Percentiles rank a stretch among this genome's conserved stretches.
Evolutionary conservation across 179 eudicot genomes (phyloP).

Genomic region (Nepenthes alata): DNA sequence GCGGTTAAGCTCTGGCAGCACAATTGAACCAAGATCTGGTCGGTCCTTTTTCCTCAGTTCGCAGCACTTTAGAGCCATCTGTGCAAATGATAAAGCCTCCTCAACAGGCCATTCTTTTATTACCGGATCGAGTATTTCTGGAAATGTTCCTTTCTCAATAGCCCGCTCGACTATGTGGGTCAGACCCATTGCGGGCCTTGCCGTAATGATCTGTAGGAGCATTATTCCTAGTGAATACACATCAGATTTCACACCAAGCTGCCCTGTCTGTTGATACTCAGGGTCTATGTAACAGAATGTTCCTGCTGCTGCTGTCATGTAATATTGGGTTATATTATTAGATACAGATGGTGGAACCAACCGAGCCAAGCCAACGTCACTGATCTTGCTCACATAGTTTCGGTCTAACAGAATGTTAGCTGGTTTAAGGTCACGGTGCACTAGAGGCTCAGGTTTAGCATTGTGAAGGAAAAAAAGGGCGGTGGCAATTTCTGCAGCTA

Average conservation of each 20-base stretch:
- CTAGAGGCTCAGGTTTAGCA: conserved; percentile 69
- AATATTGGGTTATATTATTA: conserved; percentile 46
- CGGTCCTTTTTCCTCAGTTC: conserved; percentile 69
- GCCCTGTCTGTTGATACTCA: conserved; percentile 78
- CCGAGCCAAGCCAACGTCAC: conserved; percentile 76
- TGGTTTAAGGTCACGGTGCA: conserved; percentile 85
- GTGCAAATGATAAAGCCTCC: conserved; percentile 40
- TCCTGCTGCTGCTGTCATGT: conserved; percentile 75
- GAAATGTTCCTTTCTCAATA: conserved; percentile 33
- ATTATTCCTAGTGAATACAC: conserved; percentile 61
- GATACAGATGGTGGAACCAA: conserved; percentile 57
- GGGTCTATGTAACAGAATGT: conserved; percentile 91
- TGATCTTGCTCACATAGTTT: conserved; percentile 56
- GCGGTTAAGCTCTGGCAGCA: conserved; percentile 54
- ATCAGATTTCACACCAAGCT: conserved; percentile 63
- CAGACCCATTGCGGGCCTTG: conserved; percentile 57
- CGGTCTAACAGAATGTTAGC: conserved; percentile 64
- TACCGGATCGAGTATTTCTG: conserved; percentile 43
- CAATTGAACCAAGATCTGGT: conserved; percentile 48
- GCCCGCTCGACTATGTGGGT: conserved; percentile 40
- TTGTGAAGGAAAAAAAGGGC: conserved; percentile 69
- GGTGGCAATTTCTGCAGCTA: conserved; percentile 62
- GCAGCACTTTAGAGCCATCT: conserved; percentile 48
- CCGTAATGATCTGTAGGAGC: conserved; percentile 60
- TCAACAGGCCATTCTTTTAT: conserved; percentile 61